phyloP scores from a whole-genome alignment of 805 yeast species.

The Candida hungchunana region DNA sequence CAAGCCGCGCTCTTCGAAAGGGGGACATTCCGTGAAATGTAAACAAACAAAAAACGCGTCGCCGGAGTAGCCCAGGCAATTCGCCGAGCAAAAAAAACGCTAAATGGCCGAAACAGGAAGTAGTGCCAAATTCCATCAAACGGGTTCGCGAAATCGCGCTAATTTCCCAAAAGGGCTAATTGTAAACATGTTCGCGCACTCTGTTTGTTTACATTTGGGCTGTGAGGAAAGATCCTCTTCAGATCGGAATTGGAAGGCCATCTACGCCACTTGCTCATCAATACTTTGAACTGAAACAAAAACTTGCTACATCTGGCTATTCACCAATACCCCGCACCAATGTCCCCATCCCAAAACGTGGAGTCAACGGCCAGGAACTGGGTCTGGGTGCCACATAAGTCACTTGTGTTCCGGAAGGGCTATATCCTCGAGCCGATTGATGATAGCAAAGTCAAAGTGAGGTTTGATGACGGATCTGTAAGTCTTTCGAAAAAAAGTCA shows the following conservation, averaged over 20 bases:
- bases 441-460: slow-evolving; percentile 33
- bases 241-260: too few species aligned
- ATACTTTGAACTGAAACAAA: too few species aligned
- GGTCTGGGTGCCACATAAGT: slow-evolving; percentile 77
- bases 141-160: slow-evolving; percentile 3
- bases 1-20: slow-evolving; percentile 2
- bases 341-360: too few species aligned
- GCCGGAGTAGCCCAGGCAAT: slow-evolving; percentile 1
- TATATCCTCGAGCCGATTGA: slow-evolving; percentile 43
- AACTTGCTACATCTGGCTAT: too few species aligned
- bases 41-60: slow-evolving; percentile 6
- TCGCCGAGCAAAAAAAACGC: not conserved
- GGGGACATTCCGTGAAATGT: slow-evolving; percentile 6
- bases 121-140: not conserved
- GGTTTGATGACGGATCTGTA: slow-evolving; percentile 36
- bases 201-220: slow-evolving; percentile 6
- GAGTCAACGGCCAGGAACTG: slow-evolving; percentile 41
- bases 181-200: slow-evolving; percentile 11
- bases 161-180: slow-evolving; percentile 11
- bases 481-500: slow-evolving; percentile 7
- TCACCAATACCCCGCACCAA: too few species aligned
- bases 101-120: too few species aligned
- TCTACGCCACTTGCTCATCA: too few species aligned
- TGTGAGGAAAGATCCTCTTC: too few species aligned
- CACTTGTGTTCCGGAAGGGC: slow-evolving; percentile 56